Evolutionary conservation across 1,139 yeast genomes (phyloP), one percentile per base, ranked within the genome.

Genomic region (Magnusiomyces sp.): DNA sequence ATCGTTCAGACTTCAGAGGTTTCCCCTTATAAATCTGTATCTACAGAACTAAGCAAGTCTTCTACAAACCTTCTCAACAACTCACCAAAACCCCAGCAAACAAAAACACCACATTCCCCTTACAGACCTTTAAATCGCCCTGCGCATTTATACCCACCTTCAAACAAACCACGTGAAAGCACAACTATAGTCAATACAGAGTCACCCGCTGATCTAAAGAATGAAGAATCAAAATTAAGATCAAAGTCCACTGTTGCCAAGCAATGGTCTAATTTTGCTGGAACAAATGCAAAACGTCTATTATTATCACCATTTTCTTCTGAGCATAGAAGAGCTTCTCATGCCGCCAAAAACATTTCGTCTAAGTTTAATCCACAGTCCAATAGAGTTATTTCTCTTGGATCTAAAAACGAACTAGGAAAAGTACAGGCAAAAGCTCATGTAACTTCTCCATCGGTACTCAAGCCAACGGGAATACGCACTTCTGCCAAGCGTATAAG

Each of bases 161-260:
- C 43, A 11, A 43, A 42, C 41, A 49, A 49, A 33, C 43, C 34
- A 10, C 9, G 27, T 11, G 20, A 16, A 16, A 37, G 19, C 20
- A 16, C 16, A 16, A n/a, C 40, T 37, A 16, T 16, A 3, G 40
- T 16, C 40, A 37, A 16, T 37, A 16, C 40, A 2, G 40, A 23
- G 7, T 23, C 29, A 23, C 29, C 29, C 4, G 29, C 29, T 23
- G 29, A 23, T 23, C 29, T 23, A 23, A 23, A 23, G 7, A 23
- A 23, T 23, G 29, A 7, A 23, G 29, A 23, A 23, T 27, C 34
- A 6, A 20, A 50, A 37, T 33, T 46, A 6, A 40, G 52, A 6
- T 47, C 52, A 10, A 50, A 47, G 29, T 46, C 49, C 10, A 50
- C 52, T 10, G 52, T 50, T 37, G 46, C 52, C 1, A 50, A 50